These are phyloP conservation scores for Kwoniella sp. DNA, from an alignment of 768 basidiomycete species.

Conservation along the genomic window DNA sequence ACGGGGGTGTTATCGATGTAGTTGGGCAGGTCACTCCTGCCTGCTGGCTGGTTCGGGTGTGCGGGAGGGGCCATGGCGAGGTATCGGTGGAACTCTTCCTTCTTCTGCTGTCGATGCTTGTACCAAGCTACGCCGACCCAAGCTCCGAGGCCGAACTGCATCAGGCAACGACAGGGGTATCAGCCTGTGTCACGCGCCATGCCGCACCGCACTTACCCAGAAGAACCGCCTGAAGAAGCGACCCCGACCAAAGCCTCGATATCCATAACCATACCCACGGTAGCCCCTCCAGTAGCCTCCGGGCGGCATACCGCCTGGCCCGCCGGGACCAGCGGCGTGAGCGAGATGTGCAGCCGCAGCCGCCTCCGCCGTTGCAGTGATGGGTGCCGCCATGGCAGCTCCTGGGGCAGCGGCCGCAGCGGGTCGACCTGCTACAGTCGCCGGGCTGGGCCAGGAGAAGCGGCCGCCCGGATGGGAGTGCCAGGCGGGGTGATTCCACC, in stretches of 20 bases:
- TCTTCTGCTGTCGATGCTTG: slow-evolving; percentile 10
- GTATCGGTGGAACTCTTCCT: slow-evolving; percentile 1
- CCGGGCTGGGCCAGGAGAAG: slow-evolving; percentile 11
- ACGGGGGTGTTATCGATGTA: not conserved
- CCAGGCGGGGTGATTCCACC: slow-evolving; percentile 7
- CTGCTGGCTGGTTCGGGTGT: not conserved
- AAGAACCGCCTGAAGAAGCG: slow-evolving; percentile 11
- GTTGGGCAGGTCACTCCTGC: not conserved
- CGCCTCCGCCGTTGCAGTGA: slow-evolving; percentile 1
- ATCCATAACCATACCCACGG: slow-evolving; percentile 6
- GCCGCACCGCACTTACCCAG: slow-evolving; percentile 15
- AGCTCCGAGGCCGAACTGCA: slow-evolving; percentile 27
- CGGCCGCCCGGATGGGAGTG: slow-evolving; percentile 1
- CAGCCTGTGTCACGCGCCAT: not conserved
- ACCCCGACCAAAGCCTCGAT: slow-evolving; percentile 12
- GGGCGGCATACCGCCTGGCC: slow-evolving; percentile 5
- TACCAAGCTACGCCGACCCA: slow-evolving; percentile 19
- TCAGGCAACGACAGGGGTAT: not conserved
- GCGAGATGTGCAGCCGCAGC: slow-evolving; percentile 1
- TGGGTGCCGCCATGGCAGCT: slow-evolving; percentile 1
- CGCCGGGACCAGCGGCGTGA: not conserved
- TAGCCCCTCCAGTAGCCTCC: slow-evolving; percentile 8
- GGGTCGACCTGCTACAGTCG: not conserved
- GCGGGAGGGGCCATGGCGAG: too few relatives aligned
- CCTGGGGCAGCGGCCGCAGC: not conserved